A percentile compares a stretch with the other conserved stretches of the same genome.
phyloP scores from a whole-genome alignment of 2,329 filamentous ascomycete genomes.

The Ascochyta rabiei region DNA sequence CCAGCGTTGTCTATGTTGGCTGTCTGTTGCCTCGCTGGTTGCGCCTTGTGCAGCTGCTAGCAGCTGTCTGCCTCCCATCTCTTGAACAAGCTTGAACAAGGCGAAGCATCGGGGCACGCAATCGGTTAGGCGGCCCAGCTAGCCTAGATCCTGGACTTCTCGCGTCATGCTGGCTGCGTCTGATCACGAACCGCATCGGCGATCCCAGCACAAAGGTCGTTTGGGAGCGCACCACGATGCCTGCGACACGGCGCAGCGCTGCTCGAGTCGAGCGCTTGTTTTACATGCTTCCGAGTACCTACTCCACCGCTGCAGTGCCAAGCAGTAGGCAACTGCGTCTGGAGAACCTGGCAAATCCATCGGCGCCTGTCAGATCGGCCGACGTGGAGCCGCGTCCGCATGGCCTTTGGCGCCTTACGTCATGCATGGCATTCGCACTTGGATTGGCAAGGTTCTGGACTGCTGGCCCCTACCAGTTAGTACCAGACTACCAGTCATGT shows the following conservation, averaged over 20 bases:
- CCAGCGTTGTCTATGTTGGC: too few species aligned
- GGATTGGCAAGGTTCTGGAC: constrained; percentile 4
- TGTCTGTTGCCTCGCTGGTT: background rate
- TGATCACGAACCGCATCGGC: constrained; percentile 7
- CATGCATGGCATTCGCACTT: background rate
- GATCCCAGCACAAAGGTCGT: constrained; percentile 12
- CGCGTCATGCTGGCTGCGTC: constrained; percentile 5
- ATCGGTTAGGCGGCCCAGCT: background rate
- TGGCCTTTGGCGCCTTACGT: constrained; percentile 4
- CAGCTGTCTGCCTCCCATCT: background rate
- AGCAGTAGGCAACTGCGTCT: background rate
- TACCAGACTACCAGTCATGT: background rate
- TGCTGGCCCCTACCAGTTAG: too few species aligned
- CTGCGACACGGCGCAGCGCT: constrained; percentile 1
- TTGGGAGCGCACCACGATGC: background rate
- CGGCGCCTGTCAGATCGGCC: background rate
- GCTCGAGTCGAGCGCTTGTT: background rate
- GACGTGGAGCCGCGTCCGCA: constrained; percentile 6
- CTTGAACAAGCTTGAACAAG: background rate
- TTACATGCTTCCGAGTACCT: background rate
- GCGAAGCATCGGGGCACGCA: background rate
- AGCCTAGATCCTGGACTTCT: background rate
- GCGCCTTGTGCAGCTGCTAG: background rate
- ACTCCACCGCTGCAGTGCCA: background rate
- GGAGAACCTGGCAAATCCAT: background rate